These are phyloP conservation scores for Cladorrhinum samala DNA, from an alignment of 495 filamentous ascomycete genomes.

Conservation along the genomic window DNA sequence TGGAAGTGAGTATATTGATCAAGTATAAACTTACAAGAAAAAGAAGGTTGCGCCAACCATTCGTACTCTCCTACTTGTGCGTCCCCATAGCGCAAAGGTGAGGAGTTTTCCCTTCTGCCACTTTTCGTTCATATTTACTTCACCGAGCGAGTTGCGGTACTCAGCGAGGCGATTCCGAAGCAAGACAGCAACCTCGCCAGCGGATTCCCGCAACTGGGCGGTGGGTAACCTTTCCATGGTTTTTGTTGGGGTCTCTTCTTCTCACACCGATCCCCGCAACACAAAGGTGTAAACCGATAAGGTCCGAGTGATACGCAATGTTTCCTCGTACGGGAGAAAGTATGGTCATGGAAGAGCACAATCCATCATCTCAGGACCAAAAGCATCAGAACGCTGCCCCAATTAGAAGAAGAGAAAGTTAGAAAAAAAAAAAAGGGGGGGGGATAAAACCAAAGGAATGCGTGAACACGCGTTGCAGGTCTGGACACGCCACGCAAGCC, in stretches of 20 bases:
- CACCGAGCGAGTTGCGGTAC: neutral
- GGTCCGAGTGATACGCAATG: neutral
- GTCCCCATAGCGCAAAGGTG: constrained; percentile 23
- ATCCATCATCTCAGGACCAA: no score
- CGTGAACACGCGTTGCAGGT: no score
- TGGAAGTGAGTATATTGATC: neutral
- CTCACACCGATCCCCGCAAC: neutral
- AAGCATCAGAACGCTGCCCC: no score
- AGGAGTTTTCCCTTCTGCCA: constrained; percentile 20
- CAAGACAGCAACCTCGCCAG: neutral
- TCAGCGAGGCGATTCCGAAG: neutral
- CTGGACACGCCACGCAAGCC: no score
- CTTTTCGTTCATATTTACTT: constrained; percentile 23
- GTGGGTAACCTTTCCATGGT: neutral
- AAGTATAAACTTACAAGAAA: constrained; percentile 22
- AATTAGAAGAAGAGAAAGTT: no score
- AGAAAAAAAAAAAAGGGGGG: no score
- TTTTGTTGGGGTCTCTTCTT: neutral
- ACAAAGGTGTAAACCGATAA: neutral
- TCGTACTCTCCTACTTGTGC: constrained; percentile 29
- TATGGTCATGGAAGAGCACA: no score
- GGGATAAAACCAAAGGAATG: no score
- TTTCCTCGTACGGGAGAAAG: no score
- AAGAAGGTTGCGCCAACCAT: constrained; percentile 19
- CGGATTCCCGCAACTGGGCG: neutral